A percentile compares a stretch with the other conserved stretches of the same genome.
These are phyloP conservation scores for Enteropsectra breve DNA, from an alignment of 371 early-diverging fungal species.

Conservation along the genomic window DNA sequence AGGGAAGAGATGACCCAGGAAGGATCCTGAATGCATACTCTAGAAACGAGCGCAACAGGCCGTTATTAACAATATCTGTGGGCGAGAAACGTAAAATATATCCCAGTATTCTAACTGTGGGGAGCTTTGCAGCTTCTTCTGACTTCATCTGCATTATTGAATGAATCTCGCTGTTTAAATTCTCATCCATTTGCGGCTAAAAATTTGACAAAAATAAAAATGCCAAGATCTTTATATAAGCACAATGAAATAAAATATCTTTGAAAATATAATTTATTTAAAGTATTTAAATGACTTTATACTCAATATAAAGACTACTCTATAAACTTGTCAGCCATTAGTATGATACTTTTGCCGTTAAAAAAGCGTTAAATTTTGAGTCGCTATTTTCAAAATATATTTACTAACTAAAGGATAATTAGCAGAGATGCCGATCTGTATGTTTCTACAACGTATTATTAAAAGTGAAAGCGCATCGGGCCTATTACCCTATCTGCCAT, in stretches of 20 bases:
- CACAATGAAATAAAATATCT: too few relatives aligned
- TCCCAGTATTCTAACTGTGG: not conserved
- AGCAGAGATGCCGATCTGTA: too few relatives aligned
- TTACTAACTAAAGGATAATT: too few relatives aligned
- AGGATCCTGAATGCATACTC: not conserved
- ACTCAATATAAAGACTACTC: too few relatives aligned
- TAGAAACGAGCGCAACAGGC: not conserved
- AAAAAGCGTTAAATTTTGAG: too few relatives aligned
- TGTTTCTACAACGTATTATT: not conserved
- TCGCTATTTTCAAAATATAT: too few relatives aligned
- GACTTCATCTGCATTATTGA: not conserved
- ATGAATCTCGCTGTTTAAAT: not conserved
- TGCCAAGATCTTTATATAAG: too few relatives aligned
- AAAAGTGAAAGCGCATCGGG: not conserved
- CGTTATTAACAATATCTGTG: not conserved
- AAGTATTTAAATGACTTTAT: too few relatives aligned
- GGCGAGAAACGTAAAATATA: not conserved
- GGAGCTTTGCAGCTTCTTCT: not conserved
- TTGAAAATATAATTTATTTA: too few relatives aligned
- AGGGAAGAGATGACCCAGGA: not conserved
- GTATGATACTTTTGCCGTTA: too few relatives aligned
- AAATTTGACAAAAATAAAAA: too few relatives aligned
- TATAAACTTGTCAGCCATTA: too few relatives aligned
- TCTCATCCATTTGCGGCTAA: not conserved
- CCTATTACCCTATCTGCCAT: not conserved